Evolutionary conservation across 495 filamentous ascomycete species (phyloP).

Genomic region (Annulohypoxylon moriforme): DNA sequence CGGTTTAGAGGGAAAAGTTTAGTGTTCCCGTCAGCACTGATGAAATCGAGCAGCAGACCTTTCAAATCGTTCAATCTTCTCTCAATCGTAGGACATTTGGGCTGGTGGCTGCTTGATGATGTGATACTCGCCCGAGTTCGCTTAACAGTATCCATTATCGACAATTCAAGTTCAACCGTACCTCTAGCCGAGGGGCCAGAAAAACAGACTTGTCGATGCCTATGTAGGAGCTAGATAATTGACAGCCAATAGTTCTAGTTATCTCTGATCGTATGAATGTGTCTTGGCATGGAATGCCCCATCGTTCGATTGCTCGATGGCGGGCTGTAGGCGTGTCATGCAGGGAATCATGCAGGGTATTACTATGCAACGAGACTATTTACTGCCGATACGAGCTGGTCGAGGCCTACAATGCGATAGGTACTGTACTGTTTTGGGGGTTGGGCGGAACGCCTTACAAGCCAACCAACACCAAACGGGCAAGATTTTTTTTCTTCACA

Average conservation of each 20-base stretch:
- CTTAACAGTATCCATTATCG: neutral
- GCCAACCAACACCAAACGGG: slow-evolving; percentile 7
- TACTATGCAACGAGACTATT: slow-evolving; percentile 30
- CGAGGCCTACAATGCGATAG: too few species aligned
- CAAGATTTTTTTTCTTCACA: slow-evolving; percentile 8
- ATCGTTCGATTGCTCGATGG: slow-evolving; percentile 26
- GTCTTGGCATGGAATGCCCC: slow-evolving; percentile 3
- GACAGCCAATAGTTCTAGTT: slow-evolving; percentile 2
- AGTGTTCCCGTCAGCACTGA: neutral
- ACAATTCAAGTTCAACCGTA: neutral
- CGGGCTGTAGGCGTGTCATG: slow-evolving; percentile 22
- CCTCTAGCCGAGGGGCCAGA: slow-evolving; percentile 1
- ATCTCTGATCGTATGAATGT: slow-evolving; percentile 18
- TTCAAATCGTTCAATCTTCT: too few species aligned
- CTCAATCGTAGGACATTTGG: neutral
- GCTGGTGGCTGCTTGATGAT: neutral
- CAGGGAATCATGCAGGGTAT: slow-evolving; percentile 32
- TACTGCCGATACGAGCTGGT: slow-evolving; percentile 38
- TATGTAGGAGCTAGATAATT: neutral
- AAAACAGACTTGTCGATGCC: neutral
- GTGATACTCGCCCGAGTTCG: neutral
- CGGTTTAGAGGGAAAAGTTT: neutral
- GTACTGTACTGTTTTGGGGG: neutral
- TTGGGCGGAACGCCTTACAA: slow-evolving; percentile 5
- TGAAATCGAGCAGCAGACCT: neutral